Evolutionary conservation across 2,329 filamentous ascomycete genomes (phyloP).

Genomic region (Colletotrichum sp.): DNA sequence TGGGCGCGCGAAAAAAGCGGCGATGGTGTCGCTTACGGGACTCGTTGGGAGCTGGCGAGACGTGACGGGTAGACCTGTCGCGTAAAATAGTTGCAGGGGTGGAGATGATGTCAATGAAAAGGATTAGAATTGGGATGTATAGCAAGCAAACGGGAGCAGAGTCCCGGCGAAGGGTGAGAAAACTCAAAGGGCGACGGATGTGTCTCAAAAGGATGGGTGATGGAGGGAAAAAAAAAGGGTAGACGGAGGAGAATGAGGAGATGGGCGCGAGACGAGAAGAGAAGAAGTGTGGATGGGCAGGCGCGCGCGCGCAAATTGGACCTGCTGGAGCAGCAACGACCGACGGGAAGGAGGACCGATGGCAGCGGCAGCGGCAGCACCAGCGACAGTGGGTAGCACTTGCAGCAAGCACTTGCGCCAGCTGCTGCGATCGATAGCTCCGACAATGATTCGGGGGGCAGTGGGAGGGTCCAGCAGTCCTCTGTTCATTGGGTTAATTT

Average conservation of each 20-base stretch:
- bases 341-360: neutral
- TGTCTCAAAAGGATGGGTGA: slow-evolving; percentile 9
- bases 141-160: neutral
- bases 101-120: slow-evolving; percentile 3
- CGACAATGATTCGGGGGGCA: neutral
- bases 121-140: slow-evolving; percentile 8
- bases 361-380: neutral
- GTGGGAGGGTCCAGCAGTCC: slow-evolving; percentile 13
- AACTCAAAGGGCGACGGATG: neutral
- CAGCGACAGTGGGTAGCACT: neutral
- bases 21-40: slow-evolving; percentile 13
- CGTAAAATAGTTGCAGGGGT: slow-evolving; percentile 1
- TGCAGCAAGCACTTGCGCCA: neutral
- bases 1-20: neutral
- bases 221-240: neutral
- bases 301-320: slow-evolving; percentile 13
- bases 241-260: neutral
- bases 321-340: neutral
- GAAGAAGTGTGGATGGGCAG: neutral
- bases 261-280: neutral
- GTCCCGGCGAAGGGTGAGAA: neutral
- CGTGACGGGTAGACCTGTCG: slow-evolving; percentile 13
- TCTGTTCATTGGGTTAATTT: slow-evolving; percentile 17
- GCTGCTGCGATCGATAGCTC: neutral
- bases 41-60: neutral